phyloP scores from a whole-genome alignment of 257 asterid species.

The Capsicum pubescens region DNA sequence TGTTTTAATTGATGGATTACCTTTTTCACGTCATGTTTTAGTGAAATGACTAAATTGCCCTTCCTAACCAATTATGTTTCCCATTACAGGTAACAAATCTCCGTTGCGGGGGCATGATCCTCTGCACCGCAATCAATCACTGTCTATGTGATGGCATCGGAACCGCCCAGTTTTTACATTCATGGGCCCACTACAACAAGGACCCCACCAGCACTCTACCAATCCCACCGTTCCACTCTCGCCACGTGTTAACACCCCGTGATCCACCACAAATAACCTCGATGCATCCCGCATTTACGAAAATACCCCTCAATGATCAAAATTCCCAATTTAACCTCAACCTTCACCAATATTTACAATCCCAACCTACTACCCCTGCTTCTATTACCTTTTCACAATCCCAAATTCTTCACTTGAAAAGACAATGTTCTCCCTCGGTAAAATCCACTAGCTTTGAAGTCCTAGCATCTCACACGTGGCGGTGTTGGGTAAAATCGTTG shows the following conservation, averaged over 20 bases:
- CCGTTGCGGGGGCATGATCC: slow-evolving; percentile 73
- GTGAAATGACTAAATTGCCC: background rate
- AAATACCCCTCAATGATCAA: background rate
- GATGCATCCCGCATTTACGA: slow-evolving; percentile 57
- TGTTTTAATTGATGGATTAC: background rate
- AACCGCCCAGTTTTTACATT: slow-evolving; percentile 76
- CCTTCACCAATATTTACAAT: slow-evolving; percentile 50
- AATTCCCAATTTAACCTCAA: slow-evolving; percentile 41
- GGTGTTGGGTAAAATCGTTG: slow-evolving; percentile 70
- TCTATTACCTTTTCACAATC: slow-evolving; percentile 63
- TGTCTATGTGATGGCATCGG: slow-evolving; percentile 85
- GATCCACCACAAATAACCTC: slow-evolving; percentile 48
- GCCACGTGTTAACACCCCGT: slow-evolving; percentile 73
- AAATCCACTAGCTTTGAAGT: slow-evolving; percentile 80
- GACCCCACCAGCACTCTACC: slow-evolving; percentile 39
- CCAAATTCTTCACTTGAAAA: slow-evolving; percentile 62
- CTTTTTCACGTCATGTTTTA: background rate
- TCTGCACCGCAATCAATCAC: slow-evolving; percentile 75
- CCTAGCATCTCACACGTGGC: slow-evolving; percentile 83
- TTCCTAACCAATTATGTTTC: background rate
- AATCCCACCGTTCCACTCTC: slow-evolving; percentile 56
- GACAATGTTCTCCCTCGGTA: slow-evolving; percentile 59
- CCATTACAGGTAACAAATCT: slow-evolving; percentile 69
- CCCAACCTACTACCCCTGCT: slow-evolving; percentile 62
- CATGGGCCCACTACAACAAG: slow-evolving; percentile 73